Evolutionary conservation across 495 filamentous ascomycete species (phyloP), one percentile per base, ranked within the genome.

Genomic region (Podospora appendiculata): DNA sequence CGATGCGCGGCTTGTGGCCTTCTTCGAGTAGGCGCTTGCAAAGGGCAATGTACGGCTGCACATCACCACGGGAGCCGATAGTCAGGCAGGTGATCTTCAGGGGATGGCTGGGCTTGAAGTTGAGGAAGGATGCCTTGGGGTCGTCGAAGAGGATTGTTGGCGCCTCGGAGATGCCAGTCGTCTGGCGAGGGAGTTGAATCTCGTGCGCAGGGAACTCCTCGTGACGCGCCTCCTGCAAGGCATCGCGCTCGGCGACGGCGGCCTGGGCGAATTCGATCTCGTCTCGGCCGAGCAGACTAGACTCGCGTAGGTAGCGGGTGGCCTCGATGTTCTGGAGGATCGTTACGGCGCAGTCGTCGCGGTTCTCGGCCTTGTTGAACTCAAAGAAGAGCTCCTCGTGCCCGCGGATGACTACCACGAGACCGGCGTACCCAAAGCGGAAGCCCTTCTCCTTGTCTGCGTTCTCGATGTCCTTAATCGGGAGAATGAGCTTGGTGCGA

Each of bases 361-460:
- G 82, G 45, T 79, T 76, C 49, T 89, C 90, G 5, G 79, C 67
- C 12, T 82, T 73, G 53, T 78, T 78, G 65, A 98, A 97, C 62
- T 98, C 93, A 65, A 98, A 97, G 67, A 98, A 97, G 2, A 98
- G 70, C 63, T 98, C 94, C 64, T 97, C 93, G 58, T 96, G 91
- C 8, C 91, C 93, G 34, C 87, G 83, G 47, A 98, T 90, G 6
- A 94, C 86, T 17, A 98, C 78, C 7, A 96, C 92, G 47, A 98
- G 76, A 10, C 90, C 93, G 6, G 89, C 88, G 55, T 95, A 96
- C 6, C 90, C 89, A 64, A 95, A 88, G 16, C 90, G 80, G 62
- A 95, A 97, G 0, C 93, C 94, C 61, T 91, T 95, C 69, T 96
- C 92, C 62, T 95, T 96, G 52, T 90, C 85, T 17, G 91, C 88